These are phyloP conservation scores for Colletotrichum chlorophyti DNA, from an alignment of 2,329 filamentous ascomycete species.

Conservation along the genomic window DNA sequence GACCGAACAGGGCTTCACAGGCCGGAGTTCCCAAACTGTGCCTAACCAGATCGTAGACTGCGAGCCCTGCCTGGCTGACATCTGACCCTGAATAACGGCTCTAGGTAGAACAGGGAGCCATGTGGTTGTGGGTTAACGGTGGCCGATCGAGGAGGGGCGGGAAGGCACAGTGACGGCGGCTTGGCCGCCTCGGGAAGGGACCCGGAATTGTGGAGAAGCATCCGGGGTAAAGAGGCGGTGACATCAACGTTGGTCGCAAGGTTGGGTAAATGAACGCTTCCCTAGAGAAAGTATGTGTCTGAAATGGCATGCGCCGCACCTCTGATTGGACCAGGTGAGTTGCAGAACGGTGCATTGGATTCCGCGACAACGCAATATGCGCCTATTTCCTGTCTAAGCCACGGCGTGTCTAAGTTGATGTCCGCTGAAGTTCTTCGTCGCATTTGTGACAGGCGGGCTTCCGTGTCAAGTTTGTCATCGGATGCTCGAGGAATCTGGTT, in stretches of 20 bases:
- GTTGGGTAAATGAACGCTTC: neutral
- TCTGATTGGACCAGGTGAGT: neutral
- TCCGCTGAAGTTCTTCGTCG: neutral
- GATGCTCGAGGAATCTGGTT: too few species aligned
- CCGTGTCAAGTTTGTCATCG: too few species aligned
- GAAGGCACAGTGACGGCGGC: slow-evolving; percentile 23
- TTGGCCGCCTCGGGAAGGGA: slow-evolving; percentile 27
- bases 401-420: neutral
- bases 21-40: neutral
- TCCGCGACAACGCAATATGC: neutral
- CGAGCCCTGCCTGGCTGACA: neutral
- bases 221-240: slow-evolving; percentile 17
- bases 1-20: neutral
- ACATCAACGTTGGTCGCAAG: slow-evolving; percentile 18
- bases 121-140: slow-evolving; percentile 23
- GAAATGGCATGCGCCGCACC: slow-evolving; percentile 12
- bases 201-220: slow-evolving; percentile 22
- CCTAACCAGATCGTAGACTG: neutral
- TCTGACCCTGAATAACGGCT: slow-evolving; percentile 13
- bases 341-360: neutral
- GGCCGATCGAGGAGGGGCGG: slow-evolving; percentile 25
- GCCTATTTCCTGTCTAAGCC: too few species aligned
- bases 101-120: slow-evolving; percentile 25
- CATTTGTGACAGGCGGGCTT: too few species aligned
- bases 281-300: neutral